phyloP scores from a whole-genome alignment of 192 early-diverging fungal species.

The Coemansia reversa region DNA sequence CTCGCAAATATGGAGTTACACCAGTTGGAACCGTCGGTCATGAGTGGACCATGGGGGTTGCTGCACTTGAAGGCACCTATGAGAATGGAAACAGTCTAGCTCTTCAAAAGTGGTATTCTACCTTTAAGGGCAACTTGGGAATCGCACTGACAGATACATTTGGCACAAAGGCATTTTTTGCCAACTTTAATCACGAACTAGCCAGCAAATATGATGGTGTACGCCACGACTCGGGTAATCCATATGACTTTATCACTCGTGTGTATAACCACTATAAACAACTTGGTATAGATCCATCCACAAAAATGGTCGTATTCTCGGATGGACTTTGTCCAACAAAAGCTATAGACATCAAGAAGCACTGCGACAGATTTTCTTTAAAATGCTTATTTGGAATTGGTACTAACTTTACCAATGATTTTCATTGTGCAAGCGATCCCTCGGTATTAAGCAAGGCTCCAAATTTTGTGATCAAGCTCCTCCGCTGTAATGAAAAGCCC shows the following conservation, averaged over 20 bases:
- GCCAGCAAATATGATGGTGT: slow-evolving; percentile 59
- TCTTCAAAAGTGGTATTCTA: slow-evolving; percentile 59
- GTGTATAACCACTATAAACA: slow-evolving; percentile 60
- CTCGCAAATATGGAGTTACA: slow-evolving; percentile 49
- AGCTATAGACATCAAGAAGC: slow-evolving; percentile 54
- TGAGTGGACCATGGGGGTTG: slow-evolving; percentile 76
- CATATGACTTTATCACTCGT: slow-evolving; percentile 58
- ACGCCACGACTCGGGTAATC: slow-evolving; percentile 75
- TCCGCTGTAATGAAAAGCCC: slow-evolving; percentile 54
- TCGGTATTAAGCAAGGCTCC: slow-evolving; percentile 49
- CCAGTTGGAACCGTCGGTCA: slow-evolving; percentile 62
- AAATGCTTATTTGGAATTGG: slow-evolving; percentile 70
- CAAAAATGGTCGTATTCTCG: slow-evolving; percentile 71
- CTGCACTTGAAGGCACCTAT: slow-evolving; percentile 63
- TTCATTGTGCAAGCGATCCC: slow-evolving; percentile 31
- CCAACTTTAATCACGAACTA: slow-evolving; percentile 57
- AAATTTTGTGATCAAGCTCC: slow-evolving; percentile 78
- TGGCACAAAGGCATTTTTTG: slow-evolving; percentile 63
- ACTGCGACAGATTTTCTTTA: slow-evolving; percentile 50
- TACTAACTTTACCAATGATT: slow-evolving; percentile 76
- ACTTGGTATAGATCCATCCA: slow-evolving; percentile 59
- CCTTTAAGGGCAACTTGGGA: slow-evolving; percentile 57
- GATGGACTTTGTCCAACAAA: slow-evolving; percentile 61
- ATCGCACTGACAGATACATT: slow-evolving; percentile 79
- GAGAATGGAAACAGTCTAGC: slow-evolving; percentile 61